Evolutionary conservation across 257 asterid species (phyloP).

Genomic region (Ilex asprella): DNA sequence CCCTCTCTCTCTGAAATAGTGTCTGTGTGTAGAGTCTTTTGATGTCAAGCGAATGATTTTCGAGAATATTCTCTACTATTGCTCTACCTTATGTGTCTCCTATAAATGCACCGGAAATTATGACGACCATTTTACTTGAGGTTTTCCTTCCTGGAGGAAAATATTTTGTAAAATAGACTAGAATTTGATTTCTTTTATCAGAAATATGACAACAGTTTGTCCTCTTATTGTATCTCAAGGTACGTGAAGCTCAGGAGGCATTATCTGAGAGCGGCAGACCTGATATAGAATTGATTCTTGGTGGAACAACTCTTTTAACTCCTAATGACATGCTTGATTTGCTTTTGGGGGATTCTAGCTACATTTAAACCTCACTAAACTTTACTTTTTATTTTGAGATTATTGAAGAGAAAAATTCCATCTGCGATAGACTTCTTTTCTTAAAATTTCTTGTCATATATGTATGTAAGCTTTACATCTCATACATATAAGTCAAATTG

Average conservation of each 20-base stretch:
- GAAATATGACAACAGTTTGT: conserved; percentile 1
- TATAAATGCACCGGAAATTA: background rate
- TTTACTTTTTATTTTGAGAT: background rate
- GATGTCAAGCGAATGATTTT: no score
- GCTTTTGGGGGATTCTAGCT: conserved; percentile 71
- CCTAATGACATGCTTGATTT: conserved; percentile 76
- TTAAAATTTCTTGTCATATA: no score
- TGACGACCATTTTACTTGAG: background rate
- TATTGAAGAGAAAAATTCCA: no score
- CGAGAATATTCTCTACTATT: no score
- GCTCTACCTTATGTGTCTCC: background rate
- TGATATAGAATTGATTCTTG: conserved; percentile 63
- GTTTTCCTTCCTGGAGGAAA: conserved; percentile 1
- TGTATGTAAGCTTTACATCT: no score
- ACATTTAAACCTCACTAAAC: conserved; percentile 18
- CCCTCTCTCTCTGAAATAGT: conserved; percentile 7
- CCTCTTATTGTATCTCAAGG: conserved; percentile 36
- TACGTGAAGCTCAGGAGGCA: conserved; percentile 82
- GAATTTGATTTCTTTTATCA: background rate
- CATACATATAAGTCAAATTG: no score
- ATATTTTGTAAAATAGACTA: background rate
- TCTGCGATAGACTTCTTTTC: no score
- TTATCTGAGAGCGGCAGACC: conserved; percentile 74
- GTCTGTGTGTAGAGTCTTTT: background rate
- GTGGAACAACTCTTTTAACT: conserved; percentile 93